Conservation (phyloP, 176 grass and related monocot genomes). For the Carex myosuroides region DNA sequence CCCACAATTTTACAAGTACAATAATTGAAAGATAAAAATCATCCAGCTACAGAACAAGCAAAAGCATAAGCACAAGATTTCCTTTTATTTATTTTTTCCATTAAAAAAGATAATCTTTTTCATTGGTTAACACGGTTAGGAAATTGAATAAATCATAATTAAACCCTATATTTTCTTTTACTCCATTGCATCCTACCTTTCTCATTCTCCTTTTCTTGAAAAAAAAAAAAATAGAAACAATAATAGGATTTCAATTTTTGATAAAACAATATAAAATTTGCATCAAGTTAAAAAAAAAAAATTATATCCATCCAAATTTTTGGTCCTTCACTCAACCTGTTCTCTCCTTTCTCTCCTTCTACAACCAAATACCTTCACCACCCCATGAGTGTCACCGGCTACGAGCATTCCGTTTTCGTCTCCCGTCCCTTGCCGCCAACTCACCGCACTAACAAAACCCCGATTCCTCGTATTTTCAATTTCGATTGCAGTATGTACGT, state of each 20-base stretch:
- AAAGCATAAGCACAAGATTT: neutral
- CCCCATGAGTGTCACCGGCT: constrained; percentile 51
- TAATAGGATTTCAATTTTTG: neutral
- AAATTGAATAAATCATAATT: constrained; percentile 1
- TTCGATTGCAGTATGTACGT: neutral
- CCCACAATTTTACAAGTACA: neutral
- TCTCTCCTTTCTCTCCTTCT: constrained; percentile 23
- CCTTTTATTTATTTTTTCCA: neutral
- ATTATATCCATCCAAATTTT: neutral
- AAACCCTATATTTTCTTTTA: neutral
- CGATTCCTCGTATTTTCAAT: neutral
- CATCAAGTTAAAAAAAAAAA: neutral
- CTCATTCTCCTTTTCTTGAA: neutral
- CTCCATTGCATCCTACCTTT: neutral
- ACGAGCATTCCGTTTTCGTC: constrained; percentile 30
- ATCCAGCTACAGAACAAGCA: neutral
- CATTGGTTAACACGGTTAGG: neutral
- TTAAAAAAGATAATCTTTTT: neutral
- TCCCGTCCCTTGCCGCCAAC: constrained; percentile 38
- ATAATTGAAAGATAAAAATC: neutral
- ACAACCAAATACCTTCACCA: constrained; percentile 58
- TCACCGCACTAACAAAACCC: constrained; percentile 55
- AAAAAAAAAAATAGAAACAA: constrained; percentile 7
- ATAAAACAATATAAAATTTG: constrained; percentile 1
- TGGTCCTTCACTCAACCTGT: neutral